Percentiles rank a stretch among this genome's conserved stretches.
These are phyloP conservation scores for Taphrina deformans DNA, from an alignment of 1,139 yeast species.

Conservation along the genomic window DNA sequence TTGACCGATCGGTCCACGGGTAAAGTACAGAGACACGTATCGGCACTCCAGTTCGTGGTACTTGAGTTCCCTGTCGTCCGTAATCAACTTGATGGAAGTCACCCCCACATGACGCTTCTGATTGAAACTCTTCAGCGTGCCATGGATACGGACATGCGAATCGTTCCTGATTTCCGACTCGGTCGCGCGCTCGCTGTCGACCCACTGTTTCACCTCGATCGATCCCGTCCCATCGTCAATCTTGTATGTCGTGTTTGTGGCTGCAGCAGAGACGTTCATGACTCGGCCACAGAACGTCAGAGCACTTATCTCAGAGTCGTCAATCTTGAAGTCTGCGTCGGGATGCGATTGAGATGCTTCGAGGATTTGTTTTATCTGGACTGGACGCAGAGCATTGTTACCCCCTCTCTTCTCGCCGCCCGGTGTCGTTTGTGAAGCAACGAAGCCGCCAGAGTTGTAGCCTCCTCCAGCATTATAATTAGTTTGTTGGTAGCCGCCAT, in stretches of 20 bases:
- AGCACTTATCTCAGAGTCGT: conserved; percentile 61
- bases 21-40: conserved; percentile 52
- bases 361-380: conserved; percentile 74
- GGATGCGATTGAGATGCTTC: conserved; percentile 66
- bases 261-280: conserved; percentile 47
- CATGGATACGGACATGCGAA: conserved; percentile 68
- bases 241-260: conserved; percentile 53
- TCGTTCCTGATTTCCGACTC: conserved; percentile 45
- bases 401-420: conserved; percentile 16
- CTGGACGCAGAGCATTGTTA: conserved; percentile 55
- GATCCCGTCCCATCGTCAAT: conserved; percentile 87
- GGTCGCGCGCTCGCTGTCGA: conserved; percentile 30
- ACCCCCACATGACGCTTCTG: conserved; percentile 67
- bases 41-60: conserved; percentile 77
- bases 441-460: conserved; percentile 22
- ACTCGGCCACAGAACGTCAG: conserved; percentile 67
- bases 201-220: conserved; percentile 57
- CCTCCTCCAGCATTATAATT: conserved; percentile 31
- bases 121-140: conserved; percentile 69
- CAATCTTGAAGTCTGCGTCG: conserved; percentile 71
- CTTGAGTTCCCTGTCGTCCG: conserved; percentile 71
- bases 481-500: conserved; percentile 20
- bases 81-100: conserved; percentile 60
- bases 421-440: conserved; percentile 28
- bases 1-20: conserved; percentile 37